Conservation (phyloP, 257 asterid genomes). For the Eucommia ulmoides region DNA sequence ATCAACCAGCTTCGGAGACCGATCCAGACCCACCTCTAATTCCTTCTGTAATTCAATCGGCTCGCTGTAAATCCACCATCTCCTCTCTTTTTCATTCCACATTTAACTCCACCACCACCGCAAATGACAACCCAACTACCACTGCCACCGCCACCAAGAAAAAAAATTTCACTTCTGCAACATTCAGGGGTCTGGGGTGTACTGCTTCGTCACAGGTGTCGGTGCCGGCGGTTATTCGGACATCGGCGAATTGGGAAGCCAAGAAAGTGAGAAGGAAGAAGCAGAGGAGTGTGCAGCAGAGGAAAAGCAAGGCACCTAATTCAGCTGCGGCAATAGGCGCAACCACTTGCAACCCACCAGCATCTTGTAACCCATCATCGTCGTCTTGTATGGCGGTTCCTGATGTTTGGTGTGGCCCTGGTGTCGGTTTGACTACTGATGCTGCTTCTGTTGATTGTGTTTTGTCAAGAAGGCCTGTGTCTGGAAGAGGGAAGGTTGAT, state of each 20-base stretch:
- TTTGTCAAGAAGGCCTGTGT: not conserved
- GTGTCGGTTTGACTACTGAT: not conserved
- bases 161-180: slow-evolving; percentile 50
- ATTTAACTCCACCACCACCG: slow-evolving; percentile 12
- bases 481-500: slow-evolving; percentile 2
- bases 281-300: slow-evolving; percentile 21
- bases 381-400: slow-evolving; percentile 25
- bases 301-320: slow-evolving; percentile 17
- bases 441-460: slow-evolving; percentile 5
- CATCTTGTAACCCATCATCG: slow-evolving; percentile 16
- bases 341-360: slow-evolving; percentile 9
- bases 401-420: slow-evolving; percentile 4
- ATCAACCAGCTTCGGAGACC: slow-evolving; percentile 23
- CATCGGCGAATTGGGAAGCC: slow-evolving; percentile 78
- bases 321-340: slow-evolving; percentile 1
- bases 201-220: slow-evolving; percentile 85
- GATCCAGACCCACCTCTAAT: slow-evolving; percentile 25
- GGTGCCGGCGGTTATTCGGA: slow-evolving; percentile 72
- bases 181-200: slow-evolving; percentile 83
- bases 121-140: slow-evolving; percentile 17
- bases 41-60: slow-evolving; percentile 15
- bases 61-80: slow-evolving; percentile 55
- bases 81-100: slow-evolving; percentile 44
- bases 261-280: slow-evolving; percentile 51
- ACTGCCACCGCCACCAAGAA: slow-evolving; percentile 33